Base-by-base conservation (phyloP, 1,284 basidiomycete species). In the Exobasidium cylindrosporum region DNA sequence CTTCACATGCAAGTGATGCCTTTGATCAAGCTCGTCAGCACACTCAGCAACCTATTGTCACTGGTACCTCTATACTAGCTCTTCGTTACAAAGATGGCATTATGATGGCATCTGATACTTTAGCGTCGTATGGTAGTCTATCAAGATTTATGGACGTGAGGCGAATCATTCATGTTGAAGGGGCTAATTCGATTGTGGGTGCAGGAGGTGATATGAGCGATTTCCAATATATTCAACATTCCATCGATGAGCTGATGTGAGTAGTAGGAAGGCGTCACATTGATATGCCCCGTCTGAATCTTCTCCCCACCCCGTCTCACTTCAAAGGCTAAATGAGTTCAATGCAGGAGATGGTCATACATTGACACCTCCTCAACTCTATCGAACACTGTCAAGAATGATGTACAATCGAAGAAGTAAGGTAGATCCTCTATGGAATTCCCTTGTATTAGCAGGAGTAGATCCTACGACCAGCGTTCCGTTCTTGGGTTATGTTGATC, bases 31-130 rank as follows among this genome's bases (percentile, higher is more conserved):
- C 47, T 6, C 17, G 46, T 7, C 53, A 65, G 57, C 49, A 54
- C n/a, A 65, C 63, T 23, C 63, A 65, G 60, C 90, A 95, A 76
- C 95, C 96, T 5, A 89, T 98, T 67, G 92, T 97, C 14, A 98
- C 95, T 0, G 96, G 95, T 70, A 96, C 95, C 3, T 94, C 91
- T 60, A 92, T 98, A 6, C 85, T 98, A 43, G 96, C 90, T 4
- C 84, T 98, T 80, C 90, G 90, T 81, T 98, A 87, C 85, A 92
- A 94, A 81, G 92, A 92, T 74, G 95, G 96, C 1, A 88, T 98
- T 70, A 97, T 99, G 92, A 88, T 99, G 83, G 93, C 96, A n/a
- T 92, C 96, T 35, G 95, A 99, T 84, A 97, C 90, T 73, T 88
- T 98, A 56, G 95, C 92, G 11, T 98, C 96, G 0, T 98, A 97